Evolutionary conservation across 1,284 basidiomycete genomes (phyloP).

Genomic region (Naganishia cerealis): DNA sequence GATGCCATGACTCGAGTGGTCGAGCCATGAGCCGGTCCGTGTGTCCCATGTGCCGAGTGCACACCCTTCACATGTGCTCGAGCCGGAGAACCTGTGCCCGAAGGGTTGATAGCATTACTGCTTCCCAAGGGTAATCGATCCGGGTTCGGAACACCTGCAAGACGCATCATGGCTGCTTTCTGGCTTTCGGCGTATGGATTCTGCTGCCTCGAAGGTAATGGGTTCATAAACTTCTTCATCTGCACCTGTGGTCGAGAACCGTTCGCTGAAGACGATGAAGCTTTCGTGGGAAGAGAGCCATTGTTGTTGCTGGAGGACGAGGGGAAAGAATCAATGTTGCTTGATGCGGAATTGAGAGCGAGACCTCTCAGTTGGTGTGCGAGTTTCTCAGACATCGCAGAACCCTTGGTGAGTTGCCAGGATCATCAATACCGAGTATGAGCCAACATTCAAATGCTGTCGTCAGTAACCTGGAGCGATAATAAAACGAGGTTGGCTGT

Average conservation of each 20-base stretch:
- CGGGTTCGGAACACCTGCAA: conserved; percentile 46
- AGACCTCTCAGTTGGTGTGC: conserved; percentile 26
- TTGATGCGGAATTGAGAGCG: conserved; percentile 22
- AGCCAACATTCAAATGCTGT: background rate
- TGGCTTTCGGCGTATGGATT: conserved; percentile 48
- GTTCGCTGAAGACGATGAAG: background rate
- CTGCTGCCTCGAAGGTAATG: conserved; percentile 41
- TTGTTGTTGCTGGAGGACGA: conserved; percentile 21
- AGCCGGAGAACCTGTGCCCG: conserved; percentile 18
- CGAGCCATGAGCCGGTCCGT: conserved; percentile 52
- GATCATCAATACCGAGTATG: background rate
- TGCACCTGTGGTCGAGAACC: conserved; percentile 46
- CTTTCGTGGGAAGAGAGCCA: conserved; percentile 3
- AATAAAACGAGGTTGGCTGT: conserved; percentile 12
- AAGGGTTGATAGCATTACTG: conserved; percentile 16
- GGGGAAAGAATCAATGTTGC: conserved; percentile 15
- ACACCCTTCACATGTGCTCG: conserved; percentile 31
- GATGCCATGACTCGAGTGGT: conserved; percentile 41
- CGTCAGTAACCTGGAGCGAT: too few relatives aligned
- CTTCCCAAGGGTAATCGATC: conserved; percentile 33
- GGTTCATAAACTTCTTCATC: conserved; percentile 55
- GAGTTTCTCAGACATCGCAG: conserved; percentile 22
- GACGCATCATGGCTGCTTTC: conserved; percentile 44
- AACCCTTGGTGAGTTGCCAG: background rate
- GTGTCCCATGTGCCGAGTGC: conserved; percentile 51